Base-by-base conservation (phyloP, 1,284 basidiomycete genomes). In the Heliocybe sulcata region DNA sequence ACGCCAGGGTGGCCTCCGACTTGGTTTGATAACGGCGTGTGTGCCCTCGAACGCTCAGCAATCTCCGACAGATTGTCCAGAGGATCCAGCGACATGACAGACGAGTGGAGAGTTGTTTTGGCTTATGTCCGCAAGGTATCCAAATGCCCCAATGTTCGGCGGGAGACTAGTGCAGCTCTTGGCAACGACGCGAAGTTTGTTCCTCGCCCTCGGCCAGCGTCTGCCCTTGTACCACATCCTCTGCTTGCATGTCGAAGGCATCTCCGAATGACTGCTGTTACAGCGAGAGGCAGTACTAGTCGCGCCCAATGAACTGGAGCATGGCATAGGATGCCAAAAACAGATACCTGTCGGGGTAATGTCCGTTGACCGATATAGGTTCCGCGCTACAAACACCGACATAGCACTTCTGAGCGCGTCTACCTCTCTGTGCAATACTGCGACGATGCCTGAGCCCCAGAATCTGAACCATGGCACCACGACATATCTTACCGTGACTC, bases 1-100 rank as follows among this genome's bases (percentile, higher is more conserved):
- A 98, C 83, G 35, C 87, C 87, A 11, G 81, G 72, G 65, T 98
- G 95, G 0, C 95, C 95, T 20, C 91, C 95, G 35, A 98, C 93
- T 72, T 97, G 94, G 58, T 26, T 26, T 16, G 47, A 14, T 22
- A 49, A 49, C 61, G 61, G 61, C 59, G 45, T 50, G 23, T 27
- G 19, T 27, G 47, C 35, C 19, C 45, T 33, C 35, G 52, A 52
- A 23, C 14, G 3, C 33, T 9, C 16, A 8, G 47, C 47, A 6
- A n/a, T 25, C 6, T 49, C 22, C 6, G 14, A 6, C 6, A 14
- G 47, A 20, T 12, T 49, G 20, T 14, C 22, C 47, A 22, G 14
- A 6, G 47, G 16, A 12, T 29, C n/a, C 23, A 25, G n/a, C 42
- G 42, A 20, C n/a, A 20, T 20, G 23, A 4, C 4, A 45, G 42